phyloP scores from a whole-genome alignment of 441 rosid species.

The Croton setiger region DNA sequence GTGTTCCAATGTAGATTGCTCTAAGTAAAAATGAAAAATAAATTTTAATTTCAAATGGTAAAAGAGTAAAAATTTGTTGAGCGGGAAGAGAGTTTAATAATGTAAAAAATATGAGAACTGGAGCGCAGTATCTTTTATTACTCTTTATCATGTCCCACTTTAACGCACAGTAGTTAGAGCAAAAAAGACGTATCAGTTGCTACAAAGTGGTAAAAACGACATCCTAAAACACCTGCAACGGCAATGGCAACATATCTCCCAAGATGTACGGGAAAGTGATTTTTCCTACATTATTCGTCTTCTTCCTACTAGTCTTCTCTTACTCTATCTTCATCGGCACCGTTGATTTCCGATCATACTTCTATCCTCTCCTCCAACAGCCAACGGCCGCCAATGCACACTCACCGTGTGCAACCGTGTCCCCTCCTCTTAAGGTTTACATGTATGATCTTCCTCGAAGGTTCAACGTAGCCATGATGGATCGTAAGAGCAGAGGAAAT shows the following conservation, averaged over 20 bases:
- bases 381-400: neutral
- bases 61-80: too few relatives aligned
- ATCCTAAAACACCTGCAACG: constrained; percentile 1
- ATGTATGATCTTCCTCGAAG: constrained; percentile 93
- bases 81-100: too few relatives aligned
- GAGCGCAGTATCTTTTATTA: too few relatives aligned
- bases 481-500: constrained; percentile 27
- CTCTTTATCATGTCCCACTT: too few relatives aligned
- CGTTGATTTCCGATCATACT: constrained; percentile 6
- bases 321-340: constrained; percentile 63
- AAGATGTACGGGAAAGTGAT: constrained; percentile 60
- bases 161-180: neutral
- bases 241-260: constrained; percentile 1
- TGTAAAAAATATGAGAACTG: too few relatives aligned
- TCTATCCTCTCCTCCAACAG: neutral
- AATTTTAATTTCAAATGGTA: too few relatives aligned
- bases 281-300: constrained; percentile 37
- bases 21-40: too few relatives aligned
- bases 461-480: constrained; percentile 80
- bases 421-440: constrained; percentile 54
- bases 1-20: too few relatives aligned
- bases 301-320: constrained; percentile 59
- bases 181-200: neutral
- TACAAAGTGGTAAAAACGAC: neutral
- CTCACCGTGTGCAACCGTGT: constrained; percentile 28